A percentile compares a stretch with the other conserved stretches of the same genome.
Conservation (phyloP, 306 rosid genomes). For the Hylodesmum podocarpum region DNA sequence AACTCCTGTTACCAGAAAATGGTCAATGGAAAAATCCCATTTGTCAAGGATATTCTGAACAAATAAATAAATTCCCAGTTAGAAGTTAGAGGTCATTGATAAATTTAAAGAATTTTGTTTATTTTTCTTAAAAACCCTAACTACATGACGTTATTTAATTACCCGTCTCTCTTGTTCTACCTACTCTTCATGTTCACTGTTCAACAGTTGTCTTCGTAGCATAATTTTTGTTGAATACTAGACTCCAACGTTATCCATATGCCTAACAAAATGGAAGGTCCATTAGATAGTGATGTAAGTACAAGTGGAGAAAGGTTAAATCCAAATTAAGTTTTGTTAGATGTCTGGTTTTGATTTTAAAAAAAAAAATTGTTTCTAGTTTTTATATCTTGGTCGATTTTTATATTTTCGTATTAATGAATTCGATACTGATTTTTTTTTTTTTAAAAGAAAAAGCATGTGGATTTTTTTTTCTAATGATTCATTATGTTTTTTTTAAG, state of each 20-base stretch:
- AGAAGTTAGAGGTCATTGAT: not conserved
- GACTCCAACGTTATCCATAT: not conserved
- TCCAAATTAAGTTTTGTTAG: too few species aligned
- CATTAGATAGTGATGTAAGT: not conserved
- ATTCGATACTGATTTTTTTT: too few species aligned
- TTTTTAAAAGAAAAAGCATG: too few species aligned
- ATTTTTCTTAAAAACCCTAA: too few species aligned
- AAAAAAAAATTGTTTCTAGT: too few species aligned
- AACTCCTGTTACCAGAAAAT: slow-evolving; percentile 1
- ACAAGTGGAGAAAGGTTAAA: too few species aligned
- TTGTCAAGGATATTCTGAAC: slow-evolving; percentile 41
- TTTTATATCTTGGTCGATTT: too few species aligned
- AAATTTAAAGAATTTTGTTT: not conserved
- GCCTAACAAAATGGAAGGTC: slow-evolving; percentile 14
- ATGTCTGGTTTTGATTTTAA: too few species aligned
- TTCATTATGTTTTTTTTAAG: too few species aligned
- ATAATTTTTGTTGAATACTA: not conserved
- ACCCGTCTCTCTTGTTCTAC: not conserved
- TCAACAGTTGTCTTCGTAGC: not conserved
- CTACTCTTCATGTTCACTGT: not conserved
- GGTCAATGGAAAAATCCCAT: slow-evolving; percentile 36
- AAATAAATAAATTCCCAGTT: slow-evolving; percentile 33
- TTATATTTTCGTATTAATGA: too few species aligned
- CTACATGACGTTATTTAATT: not conserved
- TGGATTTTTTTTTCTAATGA: too few species aligned